Evolutionary conservation across 2,329 filamentous ascomycete genomes (phyloP), one percentile per base, ranked within the genome.

Genomic region (Aspergillus sp.): DNA sequence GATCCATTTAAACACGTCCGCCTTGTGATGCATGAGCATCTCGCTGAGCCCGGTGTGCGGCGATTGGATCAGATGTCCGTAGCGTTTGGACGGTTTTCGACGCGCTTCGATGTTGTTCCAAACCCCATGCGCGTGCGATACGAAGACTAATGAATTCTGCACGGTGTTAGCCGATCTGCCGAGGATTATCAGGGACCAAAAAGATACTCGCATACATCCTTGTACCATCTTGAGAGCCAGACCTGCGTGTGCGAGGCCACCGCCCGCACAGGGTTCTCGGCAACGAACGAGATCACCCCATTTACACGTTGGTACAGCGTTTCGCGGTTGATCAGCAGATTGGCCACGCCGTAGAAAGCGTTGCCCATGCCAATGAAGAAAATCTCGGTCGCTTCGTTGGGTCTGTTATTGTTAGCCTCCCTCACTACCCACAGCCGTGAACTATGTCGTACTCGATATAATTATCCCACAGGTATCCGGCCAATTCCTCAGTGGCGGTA

Each of bases 381-480:
- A 10, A 97, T 80, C 44, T 91, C 81, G 4, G 83, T 81, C 0
- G 79, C 75, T 2, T 84, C 73, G 46, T 73, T 78, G 43, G 83
- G 82, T 30, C 86, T 75, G 46, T 19, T 44, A 32, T 30, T 27
- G 33, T 26, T 12, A 12, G 44, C 40, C 53, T 46, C n/a, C 51
- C 45, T 47, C 28, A 46, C 19, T 30, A 32, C 19, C 19, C 19
- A 8, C 32, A 34, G 32, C 7, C n/a, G 5, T 7, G 4, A 28
- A 9, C 12, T 7, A 29, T 28, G 9, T 55, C 73, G 57, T 66
- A 80, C 73, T 95, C 87, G 19, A 98, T 81, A 61, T 96, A 96
- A 62, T 98, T 98, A 57, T 96, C 90, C 93, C 93, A 98, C 9
- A 98, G 73, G 60, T 95, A 97, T 50, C 79, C 82, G 4, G 91